Percentiles rank a stretch among this genome's conserved stretches.
phyloP scores from a whole-genome alignment of 345 rosid species.

The Durio zibethinus region DNA sequence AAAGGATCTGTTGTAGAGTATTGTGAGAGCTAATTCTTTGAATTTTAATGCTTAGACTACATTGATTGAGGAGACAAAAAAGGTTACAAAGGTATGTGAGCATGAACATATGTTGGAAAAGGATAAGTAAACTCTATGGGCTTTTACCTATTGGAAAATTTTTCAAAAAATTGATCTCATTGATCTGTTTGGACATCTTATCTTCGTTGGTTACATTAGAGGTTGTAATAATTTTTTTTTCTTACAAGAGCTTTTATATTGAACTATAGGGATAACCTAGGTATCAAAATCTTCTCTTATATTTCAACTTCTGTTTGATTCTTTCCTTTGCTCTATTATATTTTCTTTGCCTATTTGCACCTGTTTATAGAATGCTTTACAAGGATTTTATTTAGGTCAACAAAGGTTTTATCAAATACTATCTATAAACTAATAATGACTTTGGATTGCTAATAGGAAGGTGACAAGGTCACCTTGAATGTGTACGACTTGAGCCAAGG shows the following conservation, averaged over 20 bases:
- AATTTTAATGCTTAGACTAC: conserved; percentile 94
- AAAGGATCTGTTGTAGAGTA: conserved; percentile 89
- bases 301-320: not conserved
- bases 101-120: not conserved
- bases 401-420: not conserved
- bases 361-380: not conserved
- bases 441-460: conserved; percentile 53
- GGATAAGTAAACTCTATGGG: not conserved
- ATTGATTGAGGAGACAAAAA: conserved; percentile 85
- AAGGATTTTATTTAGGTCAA: not conserved
- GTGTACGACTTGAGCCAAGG: conserved; percentile 95
- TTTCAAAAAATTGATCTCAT: not conserved
- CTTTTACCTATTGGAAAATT: conserved; percentile 3
- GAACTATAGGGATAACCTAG: conserved; percentile 57
- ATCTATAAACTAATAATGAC: not conserved
- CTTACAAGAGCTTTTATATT: not conserved
- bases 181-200: conserved; percentile 13
- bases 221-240: not conserved
- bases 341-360: not conserved
- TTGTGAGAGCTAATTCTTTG: conserved; percentile 65
- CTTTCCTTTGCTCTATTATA: not conserved
- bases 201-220: conserved; percentile 9
- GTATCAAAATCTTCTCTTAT: conserved; percentile 25
- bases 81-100: conserved; percentile 66
- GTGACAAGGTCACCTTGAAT: conserved; percentile 63